These are phyloP conservation scores for Cladosporium sp. DNA, from an alignment of 2,329 filamentous ascomycete species.

Conservation along the genomic window DNA sequence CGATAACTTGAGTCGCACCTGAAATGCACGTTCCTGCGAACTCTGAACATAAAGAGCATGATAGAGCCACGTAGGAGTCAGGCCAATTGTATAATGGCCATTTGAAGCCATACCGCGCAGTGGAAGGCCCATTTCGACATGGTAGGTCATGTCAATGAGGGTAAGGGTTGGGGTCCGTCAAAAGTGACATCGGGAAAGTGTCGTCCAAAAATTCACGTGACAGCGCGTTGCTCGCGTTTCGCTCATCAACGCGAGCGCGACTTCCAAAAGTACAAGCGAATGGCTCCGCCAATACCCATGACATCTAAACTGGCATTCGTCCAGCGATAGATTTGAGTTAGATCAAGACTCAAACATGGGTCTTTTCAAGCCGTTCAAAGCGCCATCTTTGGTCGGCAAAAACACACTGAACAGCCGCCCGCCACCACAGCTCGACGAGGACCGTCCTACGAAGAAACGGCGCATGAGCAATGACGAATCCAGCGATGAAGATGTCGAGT, in stretches of 20 bases:
- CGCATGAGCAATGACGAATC: constrained; percentile 37
- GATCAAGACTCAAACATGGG: constrained; percentile 1
- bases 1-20: not conserved
- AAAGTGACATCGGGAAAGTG: no score
- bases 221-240: not conserved
- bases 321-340: not conserved
- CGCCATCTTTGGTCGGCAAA: constrained; percentile 20
- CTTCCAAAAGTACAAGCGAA: not conserved
- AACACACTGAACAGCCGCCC: constrained; percentile 9
- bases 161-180: not conserved
- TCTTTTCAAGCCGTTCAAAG: constrained; percentile 24
- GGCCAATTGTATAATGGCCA: not conserved
- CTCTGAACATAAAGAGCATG: not conserved
- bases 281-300: not conserved
- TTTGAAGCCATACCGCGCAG: not conserved
- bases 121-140: not conserved
- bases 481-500: constrained; percentile 31
- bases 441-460: constrained; percentile 47
- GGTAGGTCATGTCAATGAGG: not conserved
- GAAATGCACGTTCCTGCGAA: not conserved
- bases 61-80: not conserved
- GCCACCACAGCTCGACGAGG: constrained; percentile 24
- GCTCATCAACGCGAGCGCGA: not conserved
- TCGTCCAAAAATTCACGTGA: not conserved
- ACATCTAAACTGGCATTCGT: not conserved